Percentiles rank a stretch among this genome's conserved stretches.
phyloP scores from a whole-genome alignment of 2,329 filamentous ascomycete species.

The Dothideomycetes sp. region DNA sequence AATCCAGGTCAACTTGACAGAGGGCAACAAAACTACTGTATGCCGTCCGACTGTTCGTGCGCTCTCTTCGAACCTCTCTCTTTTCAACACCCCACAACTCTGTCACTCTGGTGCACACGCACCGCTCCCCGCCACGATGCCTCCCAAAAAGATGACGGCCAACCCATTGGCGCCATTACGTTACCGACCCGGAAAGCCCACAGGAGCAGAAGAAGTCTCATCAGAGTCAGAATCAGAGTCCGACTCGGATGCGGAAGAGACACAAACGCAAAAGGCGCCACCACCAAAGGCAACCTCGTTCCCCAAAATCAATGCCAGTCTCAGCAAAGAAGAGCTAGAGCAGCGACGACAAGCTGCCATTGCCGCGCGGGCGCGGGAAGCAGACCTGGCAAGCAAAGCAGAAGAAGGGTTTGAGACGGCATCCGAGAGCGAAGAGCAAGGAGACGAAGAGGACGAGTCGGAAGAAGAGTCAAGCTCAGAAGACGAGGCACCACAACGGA shows the following conservation, averaged over 20 bases:
- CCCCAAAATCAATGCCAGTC: conserved; percentile 29
- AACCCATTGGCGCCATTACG: conserved; percentile 73
- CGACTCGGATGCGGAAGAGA: conserved; percentile 36
- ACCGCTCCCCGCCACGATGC: conserved; percentile 30
- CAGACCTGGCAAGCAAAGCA: conserved; percentile 27
- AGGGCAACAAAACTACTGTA: no score
- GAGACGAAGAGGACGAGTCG: conserved; percentile 22
- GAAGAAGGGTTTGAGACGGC: conserved; percentile 54
- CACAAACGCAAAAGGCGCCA: conserved; percentile 26
- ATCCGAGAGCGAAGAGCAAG: conserved; percentile 26
- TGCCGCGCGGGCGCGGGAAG: conserved; percentile 15
- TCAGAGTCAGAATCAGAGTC: conserved; percentile 26
- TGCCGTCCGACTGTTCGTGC: no score
- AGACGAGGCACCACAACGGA: conserved; percentile 45
- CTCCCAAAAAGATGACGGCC: conserved; percentile 83
- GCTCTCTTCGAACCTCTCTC: no score
- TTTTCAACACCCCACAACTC: background rate
- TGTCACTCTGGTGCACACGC: background rate
- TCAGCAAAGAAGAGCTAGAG: conserved; percentile 31
- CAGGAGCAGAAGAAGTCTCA: conserved; percentile 36
- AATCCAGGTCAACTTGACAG: no score
- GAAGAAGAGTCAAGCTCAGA: conserved; percentile 37
- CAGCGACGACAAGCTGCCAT: conserved; percentile 14
- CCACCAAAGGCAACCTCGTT: conserved; percentile 35
- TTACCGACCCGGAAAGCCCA: conserved; percentile 74